phyloP scores from a whole-genome alignment of 352 stramenopile species.

The Pythium chondricola region DNA sequence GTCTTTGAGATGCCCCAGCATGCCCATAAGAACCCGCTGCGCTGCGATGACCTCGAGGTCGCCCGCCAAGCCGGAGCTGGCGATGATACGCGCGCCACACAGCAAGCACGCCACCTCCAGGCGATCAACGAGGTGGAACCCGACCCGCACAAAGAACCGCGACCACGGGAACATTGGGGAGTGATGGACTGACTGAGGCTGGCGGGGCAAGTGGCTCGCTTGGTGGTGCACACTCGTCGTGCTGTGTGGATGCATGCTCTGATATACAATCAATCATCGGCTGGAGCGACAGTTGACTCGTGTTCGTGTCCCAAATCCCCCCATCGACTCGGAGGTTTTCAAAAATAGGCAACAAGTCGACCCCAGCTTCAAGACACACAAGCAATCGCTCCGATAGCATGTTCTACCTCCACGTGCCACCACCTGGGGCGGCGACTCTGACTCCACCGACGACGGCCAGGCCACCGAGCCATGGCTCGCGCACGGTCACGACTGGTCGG shows the following conservation, averaged over 20 bases:
- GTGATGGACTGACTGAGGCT: conserved; percentile 1
- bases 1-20: conserved; percentile 12
- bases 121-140: background rate
- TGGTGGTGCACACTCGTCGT: background rate
- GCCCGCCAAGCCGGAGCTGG: conserved; percentile 1
- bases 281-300: no score
- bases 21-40: conserved; percentile 5
- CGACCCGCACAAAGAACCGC: conserved; percentile 11
- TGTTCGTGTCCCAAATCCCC: no score
- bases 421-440: background rate
- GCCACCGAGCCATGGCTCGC: background rate
- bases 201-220: background rate
- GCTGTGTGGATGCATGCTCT: background rate
- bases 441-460: background rate
- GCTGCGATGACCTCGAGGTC: conserved; percentile 4
- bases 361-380: background rate
- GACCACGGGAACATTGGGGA: conserved; percentile 9
- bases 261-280: background rate
- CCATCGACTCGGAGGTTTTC: no score
- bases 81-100: conserved; percentile 6
- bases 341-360: no score
- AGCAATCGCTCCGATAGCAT: background rate
- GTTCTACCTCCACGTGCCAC: conserved; percentile 16
- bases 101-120: conserved; percentile 11
- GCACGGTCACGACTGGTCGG: conserved; percentile 4